These are phyloP conservation scores for Russula brevipes DNA, from an alignment of 768 basidiomycete species.

Conservation along the genomic window DNA sequence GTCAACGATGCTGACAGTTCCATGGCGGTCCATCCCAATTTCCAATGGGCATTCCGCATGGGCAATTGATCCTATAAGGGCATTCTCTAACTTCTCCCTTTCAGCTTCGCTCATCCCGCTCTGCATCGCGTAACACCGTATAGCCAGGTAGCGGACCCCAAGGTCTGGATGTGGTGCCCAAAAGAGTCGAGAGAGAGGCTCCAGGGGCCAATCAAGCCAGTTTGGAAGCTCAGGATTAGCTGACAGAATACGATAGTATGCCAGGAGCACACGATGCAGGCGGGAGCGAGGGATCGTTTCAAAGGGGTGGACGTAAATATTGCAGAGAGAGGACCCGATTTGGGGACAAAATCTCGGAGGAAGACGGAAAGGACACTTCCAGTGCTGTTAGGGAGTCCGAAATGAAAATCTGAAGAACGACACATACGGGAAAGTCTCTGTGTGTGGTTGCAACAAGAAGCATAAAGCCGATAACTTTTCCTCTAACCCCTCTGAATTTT, in stretches of 20 bases:
- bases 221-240: constrained; percentile 65
- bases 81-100: constrained; percentile 57
- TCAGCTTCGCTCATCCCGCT: constrained; percentile 75
- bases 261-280: constrained; percentile 68
- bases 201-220: constrained; percentile 54
- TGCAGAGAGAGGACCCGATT: constrained; percentile 50
- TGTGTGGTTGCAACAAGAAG: constrained; percentile 59
- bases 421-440: constrained; percentile 68
- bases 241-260: constrained; percentile 75
- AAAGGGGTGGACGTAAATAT: constrained; percentile 33
- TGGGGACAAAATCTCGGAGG: constrained; percentile 40
- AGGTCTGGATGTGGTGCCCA: constrained; percentile 52
- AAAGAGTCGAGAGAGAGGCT: constrained; percentile 41
- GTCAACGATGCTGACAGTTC: constrained; percentile 47
- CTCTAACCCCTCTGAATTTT: constrained; percentile 44
- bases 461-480: constrained; percentile 56
- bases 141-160: constrained; percentile 63
- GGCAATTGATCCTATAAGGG: constrained; percentile 54
- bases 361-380: constrained; percentile 54
- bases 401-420: constrained; percentile 9
- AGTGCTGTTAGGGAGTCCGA: constrained; percentile 12
- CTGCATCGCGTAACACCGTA: constrained; percentile 72
- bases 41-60: constrained; percentile 59
- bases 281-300: constrained; percentile 37
- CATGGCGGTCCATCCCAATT: constrained; percentile 48